Base-by-base conservation (phyloP, 495 filamentous ascomycete genomes). In the Podospora australis region DNA sequence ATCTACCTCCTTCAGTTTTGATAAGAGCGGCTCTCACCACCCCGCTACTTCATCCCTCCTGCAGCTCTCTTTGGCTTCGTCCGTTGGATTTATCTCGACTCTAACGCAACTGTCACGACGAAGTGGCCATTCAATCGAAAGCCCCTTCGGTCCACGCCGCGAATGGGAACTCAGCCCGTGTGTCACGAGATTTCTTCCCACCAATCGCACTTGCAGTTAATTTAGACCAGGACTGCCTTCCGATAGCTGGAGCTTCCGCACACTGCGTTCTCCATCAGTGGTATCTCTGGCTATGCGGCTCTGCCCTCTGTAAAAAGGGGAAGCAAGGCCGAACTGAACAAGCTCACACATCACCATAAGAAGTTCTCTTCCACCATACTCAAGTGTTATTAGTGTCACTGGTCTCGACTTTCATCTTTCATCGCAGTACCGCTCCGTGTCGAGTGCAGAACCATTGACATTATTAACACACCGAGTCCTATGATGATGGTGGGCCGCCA, bases 121-220 rank as follows among this genome's bases (percentile, higher is more conserved):
- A 13, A 28, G 22, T 47, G 43, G 45, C 45, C 45, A 57, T 57
- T 57, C 57, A 62, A 46, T 56, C 59, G 48, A 48, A 39, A 41
- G 34, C 46, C 43, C 19, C 34, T 28, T 39, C 50, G 39, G 46
- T 41, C 48, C 23, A 36, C 38, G 49, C 51, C 35, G 54, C 59
- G 57, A 63, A 59, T 60, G 52, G 49, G 48, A 46, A 44, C 43
- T 39, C 26, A 41, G 40, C 11, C 45, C 38, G 30, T 23, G 47
- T 59, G 59, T 63, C 59, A 63, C 57, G 51, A 52, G 59, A 47
- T 36, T 6, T 24, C 48, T 23, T 39, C 52, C 36, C 45, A 48
- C 59, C 59, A 62, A 62, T 62, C 45, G 35, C 46, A 49, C 34
- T 24, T 56, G 56, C 59, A 62, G 54, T 62, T 59, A 62, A 62